Evolutionary conservation across 805 yeast species (phyloP).

Genomic region (Limtongia smithiae): DNA sequence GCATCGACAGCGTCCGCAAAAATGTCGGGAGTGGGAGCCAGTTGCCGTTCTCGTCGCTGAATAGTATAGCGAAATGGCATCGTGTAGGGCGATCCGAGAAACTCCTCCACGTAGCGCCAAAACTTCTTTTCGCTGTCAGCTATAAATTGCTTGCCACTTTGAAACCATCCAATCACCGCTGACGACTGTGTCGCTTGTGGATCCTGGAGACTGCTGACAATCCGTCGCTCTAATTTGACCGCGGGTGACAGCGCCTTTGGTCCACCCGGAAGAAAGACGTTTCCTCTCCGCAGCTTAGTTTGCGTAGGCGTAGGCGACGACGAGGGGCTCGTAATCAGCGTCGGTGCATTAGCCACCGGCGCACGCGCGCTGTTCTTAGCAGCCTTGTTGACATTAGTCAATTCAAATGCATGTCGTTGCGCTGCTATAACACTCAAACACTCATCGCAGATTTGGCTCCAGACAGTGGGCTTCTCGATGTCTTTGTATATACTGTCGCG

Average conservation of each 20-base stretch:
- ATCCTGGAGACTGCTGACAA: conserved; percentile 31
- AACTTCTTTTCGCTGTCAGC: background rate
- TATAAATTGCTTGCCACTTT: conserved; percentile 3
- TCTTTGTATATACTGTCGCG: conserved; percentile 39
- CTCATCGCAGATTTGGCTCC: conserved; percentile 35
- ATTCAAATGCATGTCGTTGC: no score
- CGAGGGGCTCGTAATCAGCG: background rate
- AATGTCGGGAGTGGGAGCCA: conserved; percentile 34
- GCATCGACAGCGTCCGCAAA: conserved; percentile 35
- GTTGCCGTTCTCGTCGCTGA: conserved; percentile 30
- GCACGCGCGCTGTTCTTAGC: background rate
- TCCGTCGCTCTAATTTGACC: conserved; percentile 11
- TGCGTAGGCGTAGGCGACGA: conserved; percentile 17
- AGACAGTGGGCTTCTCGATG: conserved; percentile 35
- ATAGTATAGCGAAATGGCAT: conserved; percentile 37
- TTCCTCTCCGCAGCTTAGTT: conserved; percentile 16
- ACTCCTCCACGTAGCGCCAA: conserved; percentile 1
- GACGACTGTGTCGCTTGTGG: conserved; percentile 30
- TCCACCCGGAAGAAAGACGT: conserved; percentile 12
- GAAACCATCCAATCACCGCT: conserved; percentile 21
- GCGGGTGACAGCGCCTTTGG: conserved; percentile 8
- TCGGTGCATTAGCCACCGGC: no score
- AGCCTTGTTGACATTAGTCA: no score
- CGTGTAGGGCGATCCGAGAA: conserved; percentile 34
- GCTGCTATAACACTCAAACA: conserved; percentile 29